A percentile compares a stretch with the other conserved stretches of the same genome.
These are phyloP conservation scores for Centaurea solstitialis DNA, from an alignment of 129 eudicot genomes.

Conservation along the genomic window DNA sequence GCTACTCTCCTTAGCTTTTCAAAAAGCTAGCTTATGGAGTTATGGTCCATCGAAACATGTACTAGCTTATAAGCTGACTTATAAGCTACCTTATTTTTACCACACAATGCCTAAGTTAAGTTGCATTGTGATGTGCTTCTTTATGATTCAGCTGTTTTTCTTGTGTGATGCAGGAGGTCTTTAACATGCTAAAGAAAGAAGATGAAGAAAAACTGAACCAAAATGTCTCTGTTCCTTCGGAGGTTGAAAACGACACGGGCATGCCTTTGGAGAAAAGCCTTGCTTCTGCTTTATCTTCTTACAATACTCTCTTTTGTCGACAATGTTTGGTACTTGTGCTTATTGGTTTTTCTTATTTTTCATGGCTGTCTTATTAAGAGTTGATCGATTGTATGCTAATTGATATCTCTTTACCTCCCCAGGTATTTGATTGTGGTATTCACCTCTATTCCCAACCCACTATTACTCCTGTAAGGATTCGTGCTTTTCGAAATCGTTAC, in stretches of 20 bases:
- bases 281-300: constrained; percentile 49
- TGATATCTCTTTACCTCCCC: not conserved
- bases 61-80: no score
- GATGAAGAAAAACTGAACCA: constrained; percentile 14
- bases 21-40: no score
- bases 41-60: no score
- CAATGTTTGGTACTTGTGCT: constrained; percentile 75
- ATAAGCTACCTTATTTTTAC: no score
- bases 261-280: constrained; percentile 53
- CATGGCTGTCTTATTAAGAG: not conserved
- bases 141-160: constrained; percentile 10
- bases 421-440: constrained; percentile 74
- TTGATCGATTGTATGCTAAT: not conserved
- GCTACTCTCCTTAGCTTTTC: no score
- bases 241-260: constrained; percentile 24
- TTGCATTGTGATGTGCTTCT: not conserved
- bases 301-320: constrained; percentile 70
- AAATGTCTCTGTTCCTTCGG: constrained; percentile 18
- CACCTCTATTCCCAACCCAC: constrained; percentile 68
- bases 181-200: constrained; percentile 44
- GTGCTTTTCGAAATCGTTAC: not conserved
- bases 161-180: constrained; percentile 56
- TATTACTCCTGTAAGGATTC: constrained; percentile 54
- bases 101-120: no score
- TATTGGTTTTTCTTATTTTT: not conserved